phyloP scores from a whole-genome alignment of 2,329 filamentous ascomycete species.

The Calonectria henricotiae region DNA sequence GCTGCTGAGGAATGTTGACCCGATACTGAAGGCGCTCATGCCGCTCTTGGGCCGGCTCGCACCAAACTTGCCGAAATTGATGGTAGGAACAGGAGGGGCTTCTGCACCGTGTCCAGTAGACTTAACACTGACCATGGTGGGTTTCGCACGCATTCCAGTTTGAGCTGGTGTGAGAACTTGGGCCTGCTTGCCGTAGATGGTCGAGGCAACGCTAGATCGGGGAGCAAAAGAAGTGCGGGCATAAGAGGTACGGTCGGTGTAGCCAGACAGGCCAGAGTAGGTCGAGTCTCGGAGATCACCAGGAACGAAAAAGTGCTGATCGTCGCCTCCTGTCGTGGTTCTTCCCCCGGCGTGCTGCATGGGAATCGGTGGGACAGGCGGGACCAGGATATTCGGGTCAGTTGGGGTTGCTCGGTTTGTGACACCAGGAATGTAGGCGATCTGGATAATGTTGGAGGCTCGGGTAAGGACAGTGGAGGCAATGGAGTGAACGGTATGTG shows the following conservation, averaged over 20 bases:
- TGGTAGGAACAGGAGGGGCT: conserved; percentile 81
- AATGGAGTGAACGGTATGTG: conserved; percentile 90
- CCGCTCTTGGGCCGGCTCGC: conserved; percentile 68
- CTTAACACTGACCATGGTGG: conserved; percentile 94
- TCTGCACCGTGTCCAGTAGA: conserved; percentile 73
- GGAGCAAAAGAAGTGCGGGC: conserved; percentile 73
- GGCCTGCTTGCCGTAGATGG: conserved; percentile 93
- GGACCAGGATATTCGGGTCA: conserved; percentile 86
- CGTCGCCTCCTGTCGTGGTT: conserved; percentile 72
- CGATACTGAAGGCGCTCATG: conserved; percentile 76
- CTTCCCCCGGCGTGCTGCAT: conserved; percentile 69
- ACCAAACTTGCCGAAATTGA: conserved; percentile 77
- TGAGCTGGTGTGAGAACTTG: conserved; percentile 87
- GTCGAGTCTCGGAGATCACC: conserved; percentile 92
- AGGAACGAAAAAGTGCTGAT: conserved; percentile 95
- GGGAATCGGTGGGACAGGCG: conserved; percentile 95
- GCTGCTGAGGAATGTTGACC: conserved; percentile 79
- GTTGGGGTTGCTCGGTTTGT: conserved; percentile 91
- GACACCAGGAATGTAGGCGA: conserved; percentile 98
- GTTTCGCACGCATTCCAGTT: conserved; percentile 89
- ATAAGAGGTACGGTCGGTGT: conserved; percentile 75
- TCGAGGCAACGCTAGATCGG: conserved; percentile 87
- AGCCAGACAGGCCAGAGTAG: conserved; percentile 83
- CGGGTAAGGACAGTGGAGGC: conserved; percentile 96
- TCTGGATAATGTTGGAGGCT: conserved; percentile 99